Evolutionary conservation across 768 basidiomycete species (phyloP), one percentile per base, ranked within the genome.

Genomic region (Auriscalpium vulgare): DNA sequence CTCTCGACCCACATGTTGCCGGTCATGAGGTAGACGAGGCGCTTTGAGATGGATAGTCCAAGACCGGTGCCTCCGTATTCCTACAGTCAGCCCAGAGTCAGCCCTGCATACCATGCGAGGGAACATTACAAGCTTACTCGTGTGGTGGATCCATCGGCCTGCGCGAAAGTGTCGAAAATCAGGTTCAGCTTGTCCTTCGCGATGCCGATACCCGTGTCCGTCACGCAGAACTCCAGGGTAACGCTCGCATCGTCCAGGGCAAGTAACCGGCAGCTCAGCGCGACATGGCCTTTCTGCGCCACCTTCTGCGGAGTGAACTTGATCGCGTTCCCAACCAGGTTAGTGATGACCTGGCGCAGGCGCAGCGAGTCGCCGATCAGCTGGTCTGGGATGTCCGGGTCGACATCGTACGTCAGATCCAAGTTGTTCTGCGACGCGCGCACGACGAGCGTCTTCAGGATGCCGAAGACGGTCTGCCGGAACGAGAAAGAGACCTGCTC

Each of bases 1-100:
- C 87, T 89, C 72, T 97, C 91, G 19, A 99, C 97, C 97, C 97
- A 99, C 79, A 99, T 91, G 65, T 95, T 91, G 47, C 97, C 97
- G 63, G 91, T 85, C 97, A 99, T 99, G 63, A 99, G 86, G 49
- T 85, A 87, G 16, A 98, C 95, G 21, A 99, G 84, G 1, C 95
- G 88, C 68, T 97, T 98, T 47, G 95, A 98, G 65, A 99, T 98
- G 10, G 95, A 97, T 47, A 98, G 78, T 11, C 95, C 95, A 3
- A 99, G 78, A 65, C 95, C 95, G 0, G 95, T 97, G 43, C 95
- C 95, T 59, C 95, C 95, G 62, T 97, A 97, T 78, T 97, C 94
- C 88, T 92, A 63, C 10, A 29, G 50, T 47, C 10, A 47, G 19
- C 50, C 47, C 2, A 44, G 47, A 51, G 9, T 36, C 47, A 11